Base-by-base conservation (phyloP, 495 filamentous ascomycete genomes). In the Pyrenula aspistea region DNA sequence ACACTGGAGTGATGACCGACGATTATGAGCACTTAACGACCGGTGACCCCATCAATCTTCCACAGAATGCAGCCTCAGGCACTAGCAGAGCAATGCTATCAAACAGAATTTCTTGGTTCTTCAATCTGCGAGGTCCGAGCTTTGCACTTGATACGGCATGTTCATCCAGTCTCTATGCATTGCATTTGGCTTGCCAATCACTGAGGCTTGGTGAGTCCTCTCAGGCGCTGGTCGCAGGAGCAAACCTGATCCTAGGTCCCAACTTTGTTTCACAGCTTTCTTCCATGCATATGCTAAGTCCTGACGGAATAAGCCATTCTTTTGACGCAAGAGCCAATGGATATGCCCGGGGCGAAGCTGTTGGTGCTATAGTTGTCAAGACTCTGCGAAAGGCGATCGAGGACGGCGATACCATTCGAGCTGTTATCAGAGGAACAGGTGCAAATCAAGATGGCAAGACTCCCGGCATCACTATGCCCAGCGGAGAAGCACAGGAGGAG, bases 281-380 rank as follows among this genome's bases (percentile, higher is more conserved):
- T 11, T 11, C 42, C 42, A 48, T 62, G 1, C 64, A 53, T 2
- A 51, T 76, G 2, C 60, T 72, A 48, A 36, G 63, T 24, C 70
- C 70, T 0, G 60, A 49, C 11, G 63, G 64, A 1, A 53, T 55
- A 4, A 85, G 79, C 49, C 73, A 79, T 57, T 77, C 77, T 0
- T 89, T 85, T 54, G 83, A 85, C 60, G 68, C 71, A 2, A 60
- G 67, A 22, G 74, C 66, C 2, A 70, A 75, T 53, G 76, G 76
- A 0, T 78, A 73, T 56, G 68, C 59, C 2, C 62, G 75, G 10
- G 75, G 77, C 0, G 77, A 78, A 59, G 77, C 74, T 1, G 57
- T 73, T 12, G 71, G 64, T 0, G 60, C 67, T 2, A 24, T 80
- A 0, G 57, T 74, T 2, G 53, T 80, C 12, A 77, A 78, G 55